Evolutionary conservation across 2,329 filamentous ascomycete genomes (phyloP), one percentile per base, ranked within the genome.

Genomic region (Penicillium italicum): DNA sequence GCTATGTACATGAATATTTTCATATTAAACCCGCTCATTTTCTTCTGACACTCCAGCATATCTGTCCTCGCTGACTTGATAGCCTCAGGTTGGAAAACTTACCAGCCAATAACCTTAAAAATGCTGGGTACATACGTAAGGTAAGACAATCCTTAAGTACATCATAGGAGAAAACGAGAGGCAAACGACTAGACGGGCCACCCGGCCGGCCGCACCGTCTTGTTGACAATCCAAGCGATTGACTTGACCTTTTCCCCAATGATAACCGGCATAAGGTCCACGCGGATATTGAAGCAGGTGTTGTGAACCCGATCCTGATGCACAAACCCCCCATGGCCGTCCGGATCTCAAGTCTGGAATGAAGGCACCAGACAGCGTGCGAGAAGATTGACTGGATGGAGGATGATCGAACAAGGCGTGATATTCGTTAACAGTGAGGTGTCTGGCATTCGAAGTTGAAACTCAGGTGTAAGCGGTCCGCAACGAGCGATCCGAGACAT

Each of bases 231-330:
- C 28, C 80, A 79, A 24, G 79, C 80, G 28, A 87, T 74, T n/a
- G 82, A 80, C 37, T 87, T 85, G 16, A 85, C 81, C 48, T 84
- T 84, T 64, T 88, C 85, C 14, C 85, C 85, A 55, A 88, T 80
- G 53, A 88, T 84, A 57, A 88, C 86, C 45, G 87, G 76, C 0
- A 85, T 88, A 53, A 88, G 74, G 2, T 87, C 80, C 79, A 88
- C 81, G 10, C 86, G 79, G 63, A 85, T 82, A 64, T 85, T 84
- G 52, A 88, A 69, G 66, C 87, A 83, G 0, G 83, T 87, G 53
- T 81, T 76, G 56, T 83, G 80, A 88, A 85, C 51, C 82, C 83
- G 41, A 87, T 76, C 47, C 82, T 79, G 24, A 76, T 70, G 46
- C 78, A 80, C 10, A 85, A 85, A 5, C 85, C 72, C 5, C 69